Percentiles rank a stretch among this genome's conserved stretches.
Evolutionary conservation across 2,329 filamentous ascomycete genomes (phyloP).

Genomic region (Pezicula carpinea): DNA sequence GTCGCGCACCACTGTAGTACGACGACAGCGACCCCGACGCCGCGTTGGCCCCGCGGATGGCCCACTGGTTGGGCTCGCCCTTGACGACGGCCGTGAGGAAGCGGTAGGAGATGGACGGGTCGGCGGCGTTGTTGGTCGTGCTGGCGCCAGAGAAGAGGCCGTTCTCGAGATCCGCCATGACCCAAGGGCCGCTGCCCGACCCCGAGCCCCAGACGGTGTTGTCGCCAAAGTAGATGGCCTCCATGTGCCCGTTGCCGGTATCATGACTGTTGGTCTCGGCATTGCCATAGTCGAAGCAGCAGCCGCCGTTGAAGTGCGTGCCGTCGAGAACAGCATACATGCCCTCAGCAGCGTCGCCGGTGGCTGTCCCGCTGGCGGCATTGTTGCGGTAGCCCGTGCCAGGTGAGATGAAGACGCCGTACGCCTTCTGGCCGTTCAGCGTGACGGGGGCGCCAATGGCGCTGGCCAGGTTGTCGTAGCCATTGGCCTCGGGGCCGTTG

Average conservation of each 20-base stretch:
- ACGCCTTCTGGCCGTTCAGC: constrained; percentile 55
- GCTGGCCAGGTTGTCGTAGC: constrained; percentile 55
- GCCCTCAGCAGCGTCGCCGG: constrained; percentile 49
- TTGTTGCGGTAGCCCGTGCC: constrained; percentile 62
- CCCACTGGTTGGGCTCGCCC: constrained; percentile 51
- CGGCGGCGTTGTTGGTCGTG: constrained; percentile 40
- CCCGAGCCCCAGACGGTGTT: constrained; percentile 51
- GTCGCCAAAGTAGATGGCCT: constrained; percentile 61
- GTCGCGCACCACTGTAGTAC: constrained; percentile 53
- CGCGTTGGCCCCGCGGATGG: constrained; percentile 53
- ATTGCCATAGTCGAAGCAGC: constrained; percentile 56
- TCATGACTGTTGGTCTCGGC: constrained; percentile 47
- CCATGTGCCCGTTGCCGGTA: constrained; percentile 62
- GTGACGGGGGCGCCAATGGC: constrained; percentile 58
- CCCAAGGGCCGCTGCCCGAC: constrained; percentile 56
- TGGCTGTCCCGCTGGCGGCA: constrained; percentile 45
- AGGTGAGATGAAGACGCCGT: constrained; percentile 58
- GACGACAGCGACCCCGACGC: constrained; percentile 50
- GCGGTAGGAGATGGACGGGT: constrained; percentile 48
- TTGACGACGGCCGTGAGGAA: constrained; percentile 56
- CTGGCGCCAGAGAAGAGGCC: constrained; percentile 55
- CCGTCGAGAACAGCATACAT: constrained; percentile 59
- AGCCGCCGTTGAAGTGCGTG: constrained; percentile 52
- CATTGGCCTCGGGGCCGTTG: constrained; percentile 47
- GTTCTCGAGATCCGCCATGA: constrained; percentile 68